Percentiles rank a stretch among this genome's conserved stretches.
Conservation (phyloP, 495 filamentous ascomycete species). For the Penicillium atrosanguineum region DNA sequence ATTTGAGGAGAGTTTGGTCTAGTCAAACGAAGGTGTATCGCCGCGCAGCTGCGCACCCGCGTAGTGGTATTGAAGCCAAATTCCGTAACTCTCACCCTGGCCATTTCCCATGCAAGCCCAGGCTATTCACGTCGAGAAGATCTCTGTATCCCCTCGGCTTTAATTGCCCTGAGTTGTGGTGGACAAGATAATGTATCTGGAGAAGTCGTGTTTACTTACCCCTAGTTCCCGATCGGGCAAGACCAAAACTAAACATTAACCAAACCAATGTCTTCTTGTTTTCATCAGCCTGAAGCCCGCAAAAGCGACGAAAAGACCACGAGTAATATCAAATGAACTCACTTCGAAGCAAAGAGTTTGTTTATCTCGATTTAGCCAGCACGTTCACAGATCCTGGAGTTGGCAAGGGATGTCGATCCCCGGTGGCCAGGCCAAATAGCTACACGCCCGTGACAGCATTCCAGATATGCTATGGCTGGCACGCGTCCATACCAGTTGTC, state of each 20-base stretch:
- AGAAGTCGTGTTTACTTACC: neutral
- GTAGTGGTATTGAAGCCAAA: too few relatives aligned
- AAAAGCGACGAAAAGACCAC: neutral
- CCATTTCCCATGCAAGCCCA: too few relatives aligned
- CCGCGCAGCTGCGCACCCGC: too few relatives aligned
- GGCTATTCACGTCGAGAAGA: too few relatives aligned
- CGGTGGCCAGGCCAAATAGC: neutral
- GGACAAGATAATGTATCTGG: neutral
- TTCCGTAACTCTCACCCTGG: too few relatives aligned
- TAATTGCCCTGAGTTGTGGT: neutral
- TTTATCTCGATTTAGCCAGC: neutral
- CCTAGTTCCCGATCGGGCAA: neutral
- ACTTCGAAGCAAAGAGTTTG: neutral
- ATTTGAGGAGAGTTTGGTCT: too few relatives aligned
- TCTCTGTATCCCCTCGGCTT: neutral
- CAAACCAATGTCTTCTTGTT: neutral
- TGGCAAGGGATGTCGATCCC: conserved; percentile 15
- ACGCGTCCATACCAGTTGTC: conserved; percentile 9
- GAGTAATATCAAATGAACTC: neutral
- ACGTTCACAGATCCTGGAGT: neutral
- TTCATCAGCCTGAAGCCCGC: neutral
- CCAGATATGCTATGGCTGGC: neutral
- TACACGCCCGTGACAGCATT: conserved; percentile 8
- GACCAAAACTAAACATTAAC: neutral
- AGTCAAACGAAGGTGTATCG: too few relatives aligned